Conservation (phyloP, 345 rosid species). For the Reutealis trisperma region DNA sequence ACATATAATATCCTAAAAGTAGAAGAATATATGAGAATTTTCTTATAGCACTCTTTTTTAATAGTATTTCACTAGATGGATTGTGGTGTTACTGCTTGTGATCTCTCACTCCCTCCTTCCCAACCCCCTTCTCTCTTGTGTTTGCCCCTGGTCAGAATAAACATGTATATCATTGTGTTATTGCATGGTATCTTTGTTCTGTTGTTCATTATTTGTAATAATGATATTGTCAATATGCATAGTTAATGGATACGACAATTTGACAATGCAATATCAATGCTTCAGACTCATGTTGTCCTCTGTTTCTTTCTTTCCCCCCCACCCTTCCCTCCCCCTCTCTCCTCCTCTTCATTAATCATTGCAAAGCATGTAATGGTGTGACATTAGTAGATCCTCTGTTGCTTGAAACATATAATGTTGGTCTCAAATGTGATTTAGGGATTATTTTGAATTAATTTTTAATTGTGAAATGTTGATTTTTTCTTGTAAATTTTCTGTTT, state of each 20-base stretch:
- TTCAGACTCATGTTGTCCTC: neutral
- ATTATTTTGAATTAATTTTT: too few relatives aligned
- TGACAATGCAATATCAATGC: neutral
- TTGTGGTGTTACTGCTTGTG: neutral
- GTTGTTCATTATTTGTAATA: neutral
- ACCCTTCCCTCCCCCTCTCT: too few relatives aligned
- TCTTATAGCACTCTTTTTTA: neutral
- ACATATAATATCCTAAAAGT: slow-evolving; percentile 13
- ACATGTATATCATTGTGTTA: neutral
- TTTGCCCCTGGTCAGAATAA: neutral
- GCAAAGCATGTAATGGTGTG: neutral
- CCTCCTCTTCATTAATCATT: neutral
- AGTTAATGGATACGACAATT: neutral
- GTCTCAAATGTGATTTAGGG: neutral
- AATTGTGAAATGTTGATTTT: neutral
- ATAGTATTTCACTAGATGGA: neutral
- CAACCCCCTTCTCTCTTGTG: neutral
- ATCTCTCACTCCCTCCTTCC: neutral
- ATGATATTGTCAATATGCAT: neutral
- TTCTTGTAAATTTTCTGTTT: neutral
- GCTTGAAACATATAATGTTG: neutral
- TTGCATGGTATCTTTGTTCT: neutral
- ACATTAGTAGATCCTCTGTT: neutral
- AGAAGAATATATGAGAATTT: neutral
- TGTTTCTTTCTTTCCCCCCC: neutral